These are phyloP conservation scores for Eleusine indica DNA, from an alignment of 176 grass and related monocot species.

Conservation along the genomic window DNA sequence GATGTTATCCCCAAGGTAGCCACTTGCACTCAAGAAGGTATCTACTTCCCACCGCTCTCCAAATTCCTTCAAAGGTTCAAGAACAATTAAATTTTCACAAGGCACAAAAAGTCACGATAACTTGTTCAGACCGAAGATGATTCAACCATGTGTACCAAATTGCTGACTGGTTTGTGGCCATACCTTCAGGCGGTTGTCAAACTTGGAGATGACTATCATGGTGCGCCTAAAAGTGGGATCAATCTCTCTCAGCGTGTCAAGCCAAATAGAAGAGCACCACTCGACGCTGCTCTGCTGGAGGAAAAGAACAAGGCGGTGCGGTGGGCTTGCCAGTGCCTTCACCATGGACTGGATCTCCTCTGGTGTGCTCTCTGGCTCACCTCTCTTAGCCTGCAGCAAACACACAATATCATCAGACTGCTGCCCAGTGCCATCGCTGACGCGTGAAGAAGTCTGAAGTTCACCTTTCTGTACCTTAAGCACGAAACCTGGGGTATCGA, in stretches of 20 bases:
- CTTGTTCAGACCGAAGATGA: neutral
- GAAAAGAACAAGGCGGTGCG: constrained; percentile 92
- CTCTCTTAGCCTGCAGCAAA: constrained; percentile 84
- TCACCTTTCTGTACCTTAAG: constrained; percentile 63
- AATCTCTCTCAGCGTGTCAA: constrained; percentile 87
- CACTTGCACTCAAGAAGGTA: constrained; percentile 79
- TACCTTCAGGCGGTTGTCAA: constrained; percentile 98
- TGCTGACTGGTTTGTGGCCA: constrained; percentile 19
- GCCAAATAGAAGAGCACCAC: constrained; percentile 96
- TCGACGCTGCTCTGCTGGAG: constrained; percentile 99
- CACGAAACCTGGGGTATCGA: constrained; percentile 97
- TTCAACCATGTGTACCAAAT: neutral
- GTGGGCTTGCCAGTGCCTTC: constrained; percentile 80
- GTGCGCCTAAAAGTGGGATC: constrained; percentile 92
- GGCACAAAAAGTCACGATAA: neutral
- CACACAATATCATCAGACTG: constrained; percentile 27
- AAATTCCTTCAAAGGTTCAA: constrained; percentile 77
- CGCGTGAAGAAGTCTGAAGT: neutral
- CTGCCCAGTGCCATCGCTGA: neutral
- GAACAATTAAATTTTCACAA: constrained; percentile 17
- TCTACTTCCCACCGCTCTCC: constrained; percentile 93
- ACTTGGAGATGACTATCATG: constrained; percentile 91
- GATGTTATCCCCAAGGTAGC: constrained; percentile 92
- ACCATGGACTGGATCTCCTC: constrained; percentile 93
- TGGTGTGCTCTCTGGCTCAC: constrained; percentile 86